Evolutionary conservation across 1,139 yeast species (phyloP), one percentile per base, ranked within the genome.

Genomic region (Insectozyma bohioensis): DNA sequence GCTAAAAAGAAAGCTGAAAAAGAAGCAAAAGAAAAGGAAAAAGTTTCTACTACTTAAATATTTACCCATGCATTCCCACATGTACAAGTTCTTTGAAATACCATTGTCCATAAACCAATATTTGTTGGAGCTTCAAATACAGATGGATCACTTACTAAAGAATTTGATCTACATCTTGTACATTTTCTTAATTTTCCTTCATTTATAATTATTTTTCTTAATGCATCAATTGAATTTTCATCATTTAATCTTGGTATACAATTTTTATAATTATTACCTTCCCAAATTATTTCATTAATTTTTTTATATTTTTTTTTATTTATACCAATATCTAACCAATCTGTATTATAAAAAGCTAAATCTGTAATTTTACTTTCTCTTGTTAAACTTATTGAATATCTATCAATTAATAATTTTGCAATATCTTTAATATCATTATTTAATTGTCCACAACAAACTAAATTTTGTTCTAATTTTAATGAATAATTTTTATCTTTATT

Each of bases 51-150:
- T 14, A 8, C 28, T 26, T 26, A 22, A 14, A 18, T 26, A 42
- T 63, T 67, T 2, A 75, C 75, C 92, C 92, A 84, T 4, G 80
- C 71, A 30, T 86, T 85, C 0, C 95, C 95, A 55, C 95, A 86
- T 15, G 84, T 63, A 56, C 95, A 86, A 12, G 78, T 76, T 43
- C 90, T 64, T 45, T 82, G 90, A 51, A 83, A 81, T 2, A 84
- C 83, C 64, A 79, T 68, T 1, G 85, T 77, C 87, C 90, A 83
- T 37, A 75, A 71, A 2, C 78, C 73, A 12, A 67, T 52, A 4
- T 61, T 47, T 39, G 49, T 63, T 22, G 67, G 58, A 3, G 54
- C 39, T 15, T 65, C 68, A 45, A 65, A 68, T 3, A 65, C 63
- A 29, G 62, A 46, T 2, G 72, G 73, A 39, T 74, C 81, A 11